Base-by-base conservation (phyloP, 2,329 filamentous ascomycete genomes). In the Fusarium piperis region DNA sequence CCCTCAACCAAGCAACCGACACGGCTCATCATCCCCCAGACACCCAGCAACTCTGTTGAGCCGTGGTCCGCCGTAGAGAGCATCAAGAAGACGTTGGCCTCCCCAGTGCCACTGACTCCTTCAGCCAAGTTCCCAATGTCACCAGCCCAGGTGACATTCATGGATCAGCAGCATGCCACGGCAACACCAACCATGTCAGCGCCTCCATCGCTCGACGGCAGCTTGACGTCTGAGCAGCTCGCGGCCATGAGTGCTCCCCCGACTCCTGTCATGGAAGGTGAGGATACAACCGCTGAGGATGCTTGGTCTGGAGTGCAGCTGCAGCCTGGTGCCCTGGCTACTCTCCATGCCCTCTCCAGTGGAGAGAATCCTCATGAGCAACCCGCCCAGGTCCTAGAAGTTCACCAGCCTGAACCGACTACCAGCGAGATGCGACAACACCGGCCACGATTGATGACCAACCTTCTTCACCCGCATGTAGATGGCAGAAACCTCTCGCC, bases 131-230 rank as follows among this genome's bases (percentile, higher is more conserved):
- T 96, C 23, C 88, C 91, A 62, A 92, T 97, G 82, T 95, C 93
- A 6, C 93, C 93, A 5, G 90, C 90, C 18, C 89, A 92, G 63
- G 86, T 95, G 73, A 90, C 90, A 12, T 91, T 93, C 77, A 90
- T 97, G 79, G 87, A 87, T 57, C 81, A 85, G 66, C 88, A 90
- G 73, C 89, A 90, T 66, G 78, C 89, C 30, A 87, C 91, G 23
- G 87, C 90, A 53, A 86, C 95, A 4, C 94, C 94, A 2, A 91
- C 90, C 36, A 88, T 90, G 32, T 95, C 94, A 62, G 92, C 93
- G 7, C 92, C 95, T 6, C 95, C 95, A 4, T 98, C 95, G 6
- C 86, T 97, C 4, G 95, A 97, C 82, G 95, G 94, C 23, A 97
- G 94, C 81, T 83, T 96, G 76, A 92, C 91, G 10, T 97, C 95